Evolutionary conservation across 768 basidiomycete genomes (phyloP), one percentile per base, ranked within the genome.

Genomic region (Panaeolus papilionaceus): DNA sequence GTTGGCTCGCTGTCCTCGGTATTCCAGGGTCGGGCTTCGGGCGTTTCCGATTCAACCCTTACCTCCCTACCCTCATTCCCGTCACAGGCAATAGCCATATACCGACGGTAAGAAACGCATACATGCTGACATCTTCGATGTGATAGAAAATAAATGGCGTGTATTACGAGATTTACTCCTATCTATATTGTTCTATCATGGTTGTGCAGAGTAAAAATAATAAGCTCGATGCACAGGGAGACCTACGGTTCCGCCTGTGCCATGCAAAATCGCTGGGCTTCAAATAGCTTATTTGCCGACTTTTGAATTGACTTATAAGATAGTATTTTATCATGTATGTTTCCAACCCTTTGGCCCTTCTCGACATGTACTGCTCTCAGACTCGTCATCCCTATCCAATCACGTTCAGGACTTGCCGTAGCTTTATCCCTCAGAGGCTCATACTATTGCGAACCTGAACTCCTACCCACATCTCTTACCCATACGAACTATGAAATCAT

Each of bases 1-100:
- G 6, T 33, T 33, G 26, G 7, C 28, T 58, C 54, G 47, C 28
- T 58, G 10, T 58, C 54, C 54, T 58, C 54, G 54, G 54, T 58
- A 58, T 58, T 33, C 16, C 54, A 58, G 54, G 54, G 54, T 58
- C 54, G 26, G 33, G 10, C 26, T 58, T 28, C 54, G 54, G 54
- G 54, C 33, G 28, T 28, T 58, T 58, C 54, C 54, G 54, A 58
- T 49, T 20, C 6, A 23, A 0, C 47, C 47, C 42, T 44, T 49
- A 49, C n/a, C 47, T 23, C 23, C 23, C 26, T 8, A 23, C 26
- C 28, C 54, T 37, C 54, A 33, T 58, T 58, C 54, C 28, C 28
- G 54, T 58, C 54, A 28, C 33, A 58, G 10, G 54, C 54, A 58
- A 33, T 58, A 58, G 26, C 33, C 4, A 33, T 33, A 12, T 58